phyloP scores from a whole-genome alignment of 1,284 basidiomycete genomes.

The Leucocoprinus gongylophorus region DNA sequence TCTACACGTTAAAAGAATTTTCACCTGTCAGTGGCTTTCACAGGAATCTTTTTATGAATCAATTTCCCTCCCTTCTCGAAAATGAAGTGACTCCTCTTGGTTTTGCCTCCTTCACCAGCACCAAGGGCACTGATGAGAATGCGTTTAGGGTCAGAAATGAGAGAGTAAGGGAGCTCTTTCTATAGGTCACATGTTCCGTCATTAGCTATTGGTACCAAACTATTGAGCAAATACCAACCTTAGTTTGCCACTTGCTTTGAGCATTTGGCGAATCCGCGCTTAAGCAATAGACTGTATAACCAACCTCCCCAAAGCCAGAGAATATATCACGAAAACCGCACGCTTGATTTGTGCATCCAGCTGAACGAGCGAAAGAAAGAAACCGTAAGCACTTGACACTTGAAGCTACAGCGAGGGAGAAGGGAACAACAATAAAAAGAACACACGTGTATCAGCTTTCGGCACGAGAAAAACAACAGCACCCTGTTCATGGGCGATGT shows the following conservation, averaged over 20 bases:
- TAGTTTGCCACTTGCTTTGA: conserved; percentile 79
- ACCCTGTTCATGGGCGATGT: conserved; percentile 61
- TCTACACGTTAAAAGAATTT: not conserved
- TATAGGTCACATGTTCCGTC: conserved; percentile 23
- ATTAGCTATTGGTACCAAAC: not conserved
- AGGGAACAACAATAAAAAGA: too few species aligned
- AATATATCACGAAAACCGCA: conserved; percentile 84
- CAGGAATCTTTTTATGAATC: conserved; percentile 73
- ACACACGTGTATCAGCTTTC: conserved; percentile 78
- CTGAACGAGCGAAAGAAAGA: conserved; percentile 31
- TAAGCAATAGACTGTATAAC: conserved; percentile 80
- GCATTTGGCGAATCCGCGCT: conserved; percentile 77
- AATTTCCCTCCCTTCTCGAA: conserved; percentile 86
- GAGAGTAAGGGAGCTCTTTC: conserved; percentile 78
- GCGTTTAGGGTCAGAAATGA: conserved; percentile 84
- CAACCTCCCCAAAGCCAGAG: conserved; percentile 60
- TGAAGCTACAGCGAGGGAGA: not conserved
- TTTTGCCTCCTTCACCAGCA: conserved; percentile 74
- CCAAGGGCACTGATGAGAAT: conserved; percentile 76
- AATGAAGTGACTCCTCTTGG: conserved; percentile 85
- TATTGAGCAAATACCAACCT: conserved; percentile 40
- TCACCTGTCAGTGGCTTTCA: conserved; percentile 77
- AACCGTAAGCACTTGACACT: not conserved
- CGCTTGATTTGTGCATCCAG: conserved; percentile 84
- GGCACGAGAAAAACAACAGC: conserved; percentile 80